Percentiles rank a stretch among this genome's conserved stretches.
These are phyloP conservation scores for Solanum pimpinellifolium DNA, from an alignment of 257 asterid genomes.

Conservation along the genomic window DNA sequence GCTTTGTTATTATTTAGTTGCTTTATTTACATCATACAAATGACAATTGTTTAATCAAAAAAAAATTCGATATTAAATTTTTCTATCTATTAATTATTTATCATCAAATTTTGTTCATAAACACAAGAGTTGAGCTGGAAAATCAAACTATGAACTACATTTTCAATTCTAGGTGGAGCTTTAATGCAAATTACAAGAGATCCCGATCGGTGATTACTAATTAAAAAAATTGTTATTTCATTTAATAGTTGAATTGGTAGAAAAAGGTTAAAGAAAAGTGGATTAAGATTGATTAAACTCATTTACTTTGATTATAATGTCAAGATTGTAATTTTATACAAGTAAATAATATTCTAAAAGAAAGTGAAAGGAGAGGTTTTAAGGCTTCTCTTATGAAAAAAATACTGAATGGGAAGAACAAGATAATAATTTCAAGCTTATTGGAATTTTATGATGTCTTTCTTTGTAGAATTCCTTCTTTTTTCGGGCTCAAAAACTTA, in stretches of 20 bases:
- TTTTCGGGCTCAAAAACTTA: too few species aligned
- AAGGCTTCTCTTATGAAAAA: background rate
- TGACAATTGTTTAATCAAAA: background rate
- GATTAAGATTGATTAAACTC: accelerated
- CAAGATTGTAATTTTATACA: background rate
- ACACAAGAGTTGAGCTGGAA: background rate
- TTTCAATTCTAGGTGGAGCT: background rate
- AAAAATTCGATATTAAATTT: too few species aligned
- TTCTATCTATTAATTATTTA: too few species aligned
- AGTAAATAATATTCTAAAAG: background rate
- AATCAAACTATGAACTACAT: background rate
- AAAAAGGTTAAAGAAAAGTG: accelerated
- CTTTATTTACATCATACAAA: background rate
- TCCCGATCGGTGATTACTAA: accelerated
- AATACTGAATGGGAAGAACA: too few species aligned
- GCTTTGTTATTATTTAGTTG: background rate
- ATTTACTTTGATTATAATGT: too few species aligned
- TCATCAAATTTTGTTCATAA: background rate
- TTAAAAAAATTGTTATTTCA: too few species aligned
- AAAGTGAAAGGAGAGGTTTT: background rate
- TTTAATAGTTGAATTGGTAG: too few species aligned
- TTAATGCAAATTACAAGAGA: too few species aligned
- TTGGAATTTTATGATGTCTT: background rate
- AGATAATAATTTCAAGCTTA: background rate
- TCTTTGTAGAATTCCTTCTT: accelerated